Evolutionary conservation across 768 basidiomycete genomes (phyloP).

Genomic region (Termitomyces sp.): DNA sequence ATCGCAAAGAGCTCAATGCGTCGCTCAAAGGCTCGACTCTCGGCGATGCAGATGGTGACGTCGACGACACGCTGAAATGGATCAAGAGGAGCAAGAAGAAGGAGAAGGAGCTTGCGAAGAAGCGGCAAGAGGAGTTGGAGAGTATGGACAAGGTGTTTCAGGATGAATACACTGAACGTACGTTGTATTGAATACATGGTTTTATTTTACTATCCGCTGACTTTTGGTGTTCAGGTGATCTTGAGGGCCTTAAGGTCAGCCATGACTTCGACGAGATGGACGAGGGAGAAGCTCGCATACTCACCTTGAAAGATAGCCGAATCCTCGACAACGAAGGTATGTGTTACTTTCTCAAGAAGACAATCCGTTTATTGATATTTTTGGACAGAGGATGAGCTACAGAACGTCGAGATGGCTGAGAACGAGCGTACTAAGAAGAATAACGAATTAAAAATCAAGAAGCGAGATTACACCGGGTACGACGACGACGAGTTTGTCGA

Average conservation of each 20-base stretch:
- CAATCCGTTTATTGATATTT: not conserved
- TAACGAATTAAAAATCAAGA: constrained; percentile 82
- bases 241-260: constrained; percentile 91
- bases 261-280: constrained; percentile 91
- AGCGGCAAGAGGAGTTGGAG: constrained; percentile 79
- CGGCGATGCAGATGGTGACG: constrained; percentile 77
- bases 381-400: constrained; percentile 87
- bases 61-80: constrained; percentile 84
- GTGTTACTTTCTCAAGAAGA: constrained; percentile 9
- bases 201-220: too few relatives aligned
- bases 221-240: constrained; percentile 48
- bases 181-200: constrained; percentile 25
- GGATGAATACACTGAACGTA: constrained; percentile 85
- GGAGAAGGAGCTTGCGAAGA: constrained; percentile 83
- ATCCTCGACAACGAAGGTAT: constrained; percentile 93
- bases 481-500: constrained; percentile 92
- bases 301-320: constrained; percentile 94
- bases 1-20: constrained; percentile 87
- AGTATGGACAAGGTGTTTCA: constrained; percentile 75
- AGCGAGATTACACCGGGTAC: constrained; percentile 87
- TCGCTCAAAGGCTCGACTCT: constrained; percentile 91
- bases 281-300: constrained; percentile 92
- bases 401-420: constrained; percentile 94
- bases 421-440: constrained; percentile 76
- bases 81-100: constrained; percentile 87